phyloP scores from a whole-genome alignment of 495 filamentous ascomycete genomes.

The Neurospora sp. region DNA sequence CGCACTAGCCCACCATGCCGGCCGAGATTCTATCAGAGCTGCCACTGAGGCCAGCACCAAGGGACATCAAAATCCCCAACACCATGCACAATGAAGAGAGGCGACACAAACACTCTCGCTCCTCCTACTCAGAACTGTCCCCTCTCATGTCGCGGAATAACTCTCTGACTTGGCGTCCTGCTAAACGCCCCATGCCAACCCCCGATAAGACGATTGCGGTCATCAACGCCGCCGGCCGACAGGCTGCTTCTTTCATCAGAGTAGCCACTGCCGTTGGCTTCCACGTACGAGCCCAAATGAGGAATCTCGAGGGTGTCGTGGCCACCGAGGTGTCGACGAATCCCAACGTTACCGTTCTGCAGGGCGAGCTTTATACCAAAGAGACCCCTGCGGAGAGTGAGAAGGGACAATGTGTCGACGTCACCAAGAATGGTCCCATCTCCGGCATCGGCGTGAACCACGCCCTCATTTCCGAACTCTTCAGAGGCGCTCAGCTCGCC shows the following conservation, averaged over 20 bases:
- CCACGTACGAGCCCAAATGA: constrained; percentile 78
- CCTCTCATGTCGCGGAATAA: constrained; percentile 40
- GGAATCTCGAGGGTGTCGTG: constrained; percentile 70
- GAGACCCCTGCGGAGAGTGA: constrained; percentile 35
- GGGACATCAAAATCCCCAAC: constrained; percentile 24
- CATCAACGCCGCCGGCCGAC: constrained; percentile 85
- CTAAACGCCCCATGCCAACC: constrained; percentile 42
- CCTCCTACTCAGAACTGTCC: constrained; percentile 41
- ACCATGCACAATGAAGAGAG: constrained; percentile 22
- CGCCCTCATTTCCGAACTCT: constrained; percentile 63
- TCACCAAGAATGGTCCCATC: constrained; percentile 31
- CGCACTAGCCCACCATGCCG: constrained; percentile 19
- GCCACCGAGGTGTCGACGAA: constrained; percentile 71
- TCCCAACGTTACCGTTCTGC: constrained; percentile 73
- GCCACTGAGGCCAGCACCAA: constrained; percentile 29
- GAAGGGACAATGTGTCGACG: constrained; percentile 23
- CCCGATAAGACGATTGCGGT: constrained; percentile 74
- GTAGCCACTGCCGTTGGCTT: constrained; percentile 89
- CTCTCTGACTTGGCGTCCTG: constrained; percentile 38
- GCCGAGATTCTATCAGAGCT: constrained; percentile 31
- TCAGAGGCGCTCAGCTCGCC: constrained; percentile 72
- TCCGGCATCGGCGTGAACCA: constrained; percentile 44
- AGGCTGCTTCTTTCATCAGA: constrained; percentile 86
- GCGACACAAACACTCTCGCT: constrained; percentile 42
- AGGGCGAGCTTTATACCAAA: constrained; percentile 65